phyloP scores from a whole-genome alignment of 306 rosid species.

The Ormosia emarginata region DNA sequence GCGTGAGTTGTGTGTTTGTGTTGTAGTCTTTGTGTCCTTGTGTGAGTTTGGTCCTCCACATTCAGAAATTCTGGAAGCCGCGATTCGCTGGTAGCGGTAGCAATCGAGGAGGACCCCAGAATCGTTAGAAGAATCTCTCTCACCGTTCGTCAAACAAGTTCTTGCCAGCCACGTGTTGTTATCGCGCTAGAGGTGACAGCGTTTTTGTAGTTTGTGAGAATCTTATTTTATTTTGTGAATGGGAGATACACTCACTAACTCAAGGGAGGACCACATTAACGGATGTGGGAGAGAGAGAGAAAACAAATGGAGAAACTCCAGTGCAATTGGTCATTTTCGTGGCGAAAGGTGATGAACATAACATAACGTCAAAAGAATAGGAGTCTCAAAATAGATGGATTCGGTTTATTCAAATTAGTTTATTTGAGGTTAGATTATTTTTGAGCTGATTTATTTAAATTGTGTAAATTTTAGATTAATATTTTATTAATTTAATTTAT shows the following conservation, averaged over 20 bases:
- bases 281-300: background rate
- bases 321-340: background rate
- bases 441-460: too few species aligned
- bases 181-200: background rate
- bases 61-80: constrained; percentile 24
- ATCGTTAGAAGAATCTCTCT: constrained; percentile 27
- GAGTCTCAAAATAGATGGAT: too few species aligned
- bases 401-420: too few species aligned
- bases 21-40: background rate
- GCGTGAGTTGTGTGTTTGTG: background rate
- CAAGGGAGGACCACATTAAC: background rate
- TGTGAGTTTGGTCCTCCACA: background rate
- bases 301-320: background rate
- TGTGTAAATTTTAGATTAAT: too few species aligned
- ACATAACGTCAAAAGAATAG: background rate
- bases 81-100: constrained; percentile 25
- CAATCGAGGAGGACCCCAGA: constrained; percentile 11
- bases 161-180: constrained; percentile 9
- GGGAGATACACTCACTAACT: background rate
- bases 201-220: background rate
- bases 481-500: too few species aligned
- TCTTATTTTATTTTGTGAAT: background rate
- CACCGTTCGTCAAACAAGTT: background rate
- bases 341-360: background rate
- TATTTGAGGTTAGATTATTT: too few species aligned